phyloP scores from a whole-genome alignment of 2,329 filamentous ascomycete species.

The Ascochyta lentis region DNA sequence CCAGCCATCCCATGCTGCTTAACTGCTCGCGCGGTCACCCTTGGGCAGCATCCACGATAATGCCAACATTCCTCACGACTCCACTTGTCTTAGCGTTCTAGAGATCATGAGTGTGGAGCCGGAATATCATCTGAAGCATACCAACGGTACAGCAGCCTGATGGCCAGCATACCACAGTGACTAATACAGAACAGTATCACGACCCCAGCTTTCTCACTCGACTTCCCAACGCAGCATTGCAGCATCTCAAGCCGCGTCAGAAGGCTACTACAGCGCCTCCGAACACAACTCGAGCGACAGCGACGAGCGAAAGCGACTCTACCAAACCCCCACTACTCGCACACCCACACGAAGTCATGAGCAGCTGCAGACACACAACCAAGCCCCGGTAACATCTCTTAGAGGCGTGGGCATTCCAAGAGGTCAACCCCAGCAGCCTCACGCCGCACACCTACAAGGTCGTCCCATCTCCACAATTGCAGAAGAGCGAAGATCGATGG shows the following conservation, averaged over 20 bases:
- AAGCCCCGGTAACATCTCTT: slow-evolving; percentile 42
- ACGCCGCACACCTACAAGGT: slow-evolving; percentile 24
- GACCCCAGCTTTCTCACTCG: slow-evolving; percentile 50
- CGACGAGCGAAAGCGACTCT: slow-evolving; percentile 41
- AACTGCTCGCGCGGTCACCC: slow-evolving; percentile 12
- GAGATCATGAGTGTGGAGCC: slow-evolving; percentile 47
- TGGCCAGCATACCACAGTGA: slow-evolving; percentile 11
- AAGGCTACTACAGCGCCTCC: slow-evolving; percentile 59
- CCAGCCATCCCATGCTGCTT: slow-evolving; percentile 34
- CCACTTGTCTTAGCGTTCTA: slow-evolving; percentile 34
- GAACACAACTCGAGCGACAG: slow-evolving; percentile 48
- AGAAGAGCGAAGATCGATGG: slow-evolving; percentile 40
- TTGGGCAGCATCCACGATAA: slow-evolving; percentile 21
- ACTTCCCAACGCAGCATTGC: slow-evolving; percentile 56
- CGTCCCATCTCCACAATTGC: slow-evolving; percentile 42
- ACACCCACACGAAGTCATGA: slow-evolving; percentile 49
- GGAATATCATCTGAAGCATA: slow-evolving; percentile 50
- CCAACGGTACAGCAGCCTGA: slow-evolving; percentile 43
- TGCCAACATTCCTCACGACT: slow-evolving; percentile 40
- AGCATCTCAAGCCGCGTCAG: slow-evolving; percentile 56
- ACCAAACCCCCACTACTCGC: slow-evolving; percentile 46
- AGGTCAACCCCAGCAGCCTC: slow-evolving; percentile 29
- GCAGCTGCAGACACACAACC: slow-evolving; percentile 36
- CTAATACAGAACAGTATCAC: slow-evolving; percentile 44
- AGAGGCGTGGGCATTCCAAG: slow-evolving; percentile 43